These are phyloP conservation scores for Diaporthe amygdali DNA, from an alignment of 2,329 filamentous ascomycete genomes.

Conservation along the genomic window DNA sequence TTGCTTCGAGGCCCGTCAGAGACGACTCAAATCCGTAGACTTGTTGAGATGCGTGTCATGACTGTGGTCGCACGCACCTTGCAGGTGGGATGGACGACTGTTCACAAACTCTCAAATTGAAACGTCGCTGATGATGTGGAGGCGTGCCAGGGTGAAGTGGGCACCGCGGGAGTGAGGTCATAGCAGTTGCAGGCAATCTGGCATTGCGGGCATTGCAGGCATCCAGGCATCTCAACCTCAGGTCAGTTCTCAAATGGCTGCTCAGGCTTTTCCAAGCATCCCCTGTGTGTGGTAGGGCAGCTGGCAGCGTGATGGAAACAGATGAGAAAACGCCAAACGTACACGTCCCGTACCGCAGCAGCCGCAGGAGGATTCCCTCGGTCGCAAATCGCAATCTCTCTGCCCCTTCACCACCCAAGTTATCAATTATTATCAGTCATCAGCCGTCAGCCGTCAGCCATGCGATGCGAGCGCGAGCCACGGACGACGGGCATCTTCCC, in stretches of 20 bases:
- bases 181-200: background rate
- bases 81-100: no score
- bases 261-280: background rate
- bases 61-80: no score
- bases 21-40: background rate
- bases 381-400: conserved; percentile 16
- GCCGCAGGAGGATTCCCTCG: background rate
- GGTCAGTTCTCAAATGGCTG: background rate
- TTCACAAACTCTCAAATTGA: conserved; percentile 2
- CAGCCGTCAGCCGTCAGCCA: background rate
- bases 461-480: no score
- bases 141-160: conserved; percentile 3
- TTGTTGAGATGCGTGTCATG: background rate
- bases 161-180: conserved; percentile 13
- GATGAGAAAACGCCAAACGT: background rate
- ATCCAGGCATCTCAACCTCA: background rate
- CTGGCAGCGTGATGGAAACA: background rate
- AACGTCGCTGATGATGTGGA: conserved; percentile 12
- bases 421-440: background rate
- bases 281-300: background rate
- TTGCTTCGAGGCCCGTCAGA: background rate
- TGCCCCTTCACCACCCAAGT: background rate
- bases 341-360: no score
- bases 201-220: background rate
- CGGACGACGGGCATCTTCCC: background rate